Evolutionary conservation across 768 basidiomycete genomes (phyloP).

Genomic region (Rhodotorula diobovata): DNA sequence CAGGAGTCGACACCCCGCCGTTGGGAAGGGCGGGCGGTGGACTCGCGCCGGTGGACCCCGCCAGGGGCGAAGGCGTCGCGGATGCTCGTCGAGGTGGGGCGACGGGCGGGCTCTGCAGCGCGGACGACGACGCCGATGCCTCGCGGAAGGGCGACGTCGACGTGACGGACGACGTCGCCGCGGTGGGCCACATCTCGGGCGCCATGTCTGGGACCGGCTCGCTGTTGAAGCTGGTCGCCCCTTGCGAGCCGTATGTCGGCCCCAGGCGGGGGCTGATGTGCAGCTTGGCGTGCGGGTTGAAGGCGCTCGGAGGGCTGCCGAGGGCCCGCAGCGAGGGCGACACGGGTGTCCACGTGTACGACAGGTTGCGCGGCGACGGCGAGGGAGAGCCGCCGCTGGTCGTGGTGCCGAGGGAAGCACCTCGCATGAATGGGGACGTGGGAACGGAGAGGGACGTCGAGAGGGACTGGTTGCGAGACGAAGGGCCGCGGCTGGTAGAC

Average conservation of each 20-base stretch:
- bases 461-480: neutral
- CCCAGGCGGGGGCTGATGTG: constrained; percentile 34
- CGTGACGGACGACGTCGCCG: neutral
- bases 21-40: no score
- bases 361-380: neutral
- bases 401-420: neutral
- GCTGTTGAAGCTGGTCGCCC: neutral
- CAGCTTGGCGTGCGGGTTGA: constrained; percentile 15
- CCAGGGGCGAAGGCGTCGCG: neutral
- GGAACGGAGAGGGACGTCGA: constrained; percentile 31
- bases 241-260: constrained; percentile 24
- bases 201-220: constrained; percentile 31
- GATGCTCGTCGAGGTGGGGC: neutral
- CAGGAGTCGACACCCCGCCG: neutral
- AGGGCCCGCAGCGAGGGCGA: constrained; percentile 11
- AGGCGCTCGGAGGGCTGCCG: constrained; percentile 2
- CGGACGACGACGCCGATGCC: no score
- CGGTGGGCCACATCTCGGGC: constrained; percentile 25
- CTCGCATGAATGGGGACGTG: constrained; percentile 24
- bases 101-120: neutral
- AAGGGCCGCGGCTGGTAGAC: neutral
- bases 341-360: constrained; percentile 16
- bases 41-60: no score
- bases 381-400: no score
- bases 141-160: neutral